Percentiles rank a stretch among this genome's conserved stretches.
Evolutionary conservation across 169 alveolate genomes (phyloP).

Genomic region (Plasmodium reichenowi): DNA sequence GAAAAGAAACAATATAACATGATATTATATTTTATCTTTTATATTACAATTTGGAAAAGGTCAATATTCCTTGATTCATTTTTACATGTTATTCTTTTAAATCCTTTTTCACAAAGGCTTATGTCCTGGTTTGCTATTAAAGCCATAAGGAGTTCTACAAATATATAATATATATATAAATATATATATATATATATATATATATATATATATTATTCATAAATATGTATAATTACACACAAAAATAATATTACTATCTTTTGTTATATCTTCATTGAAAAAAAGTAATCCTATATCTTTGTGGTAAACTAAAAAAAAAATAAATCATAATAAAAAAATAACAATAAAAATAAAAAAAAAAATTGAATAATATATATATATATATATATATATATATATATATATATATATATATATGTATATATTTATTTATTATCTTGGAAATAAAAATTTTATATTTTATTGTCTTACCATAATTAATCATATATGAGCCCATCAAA

Average conservation of each 20-base stretch:
- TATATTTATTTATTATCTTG: too few relatives aligned
- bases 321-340: too few relatives aligned
- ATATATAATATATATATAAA: slow-evolving; percentile 1
- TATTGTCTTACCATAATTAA: slow-evolving; percentile 37
- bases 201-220: background rate
- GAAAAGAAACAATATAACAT: background rate
- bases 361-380: background rate
- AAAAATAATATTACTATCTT: slow-evolving; percentile 33
- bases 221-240: background rate
- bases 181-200: background rate
- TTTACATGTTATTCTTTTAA: slow-evolving; percentile 28
- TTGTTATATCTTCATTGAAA: slow-evolving; percentile 38
- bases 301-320: slow-evolving; percentile 24
- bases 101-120: slow-evolving; percentile 50
- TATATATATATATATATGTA: too few relatives aligned
- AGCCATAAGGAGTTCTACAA: slow-evolving; percentile 45
- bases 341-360: background rate
- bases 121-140: slow-evolving; percentile 33
- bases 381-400: background rate
- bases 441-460: too few relatives aligned
- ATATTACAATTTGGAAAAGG: slow-evolving; percentile 46
- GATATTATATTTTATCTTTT: background rate
- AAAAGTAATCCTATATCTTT: slow-evolving; percentile 67
- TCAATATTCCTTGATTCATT: slow-evolving; percentile 19
- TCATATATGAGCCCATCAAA: slow-evolving; percentile 65